Base-by-base conservation (phyloP, 371 early-diverging fungal species). In the Furculomyces boomerangus region DNA sequence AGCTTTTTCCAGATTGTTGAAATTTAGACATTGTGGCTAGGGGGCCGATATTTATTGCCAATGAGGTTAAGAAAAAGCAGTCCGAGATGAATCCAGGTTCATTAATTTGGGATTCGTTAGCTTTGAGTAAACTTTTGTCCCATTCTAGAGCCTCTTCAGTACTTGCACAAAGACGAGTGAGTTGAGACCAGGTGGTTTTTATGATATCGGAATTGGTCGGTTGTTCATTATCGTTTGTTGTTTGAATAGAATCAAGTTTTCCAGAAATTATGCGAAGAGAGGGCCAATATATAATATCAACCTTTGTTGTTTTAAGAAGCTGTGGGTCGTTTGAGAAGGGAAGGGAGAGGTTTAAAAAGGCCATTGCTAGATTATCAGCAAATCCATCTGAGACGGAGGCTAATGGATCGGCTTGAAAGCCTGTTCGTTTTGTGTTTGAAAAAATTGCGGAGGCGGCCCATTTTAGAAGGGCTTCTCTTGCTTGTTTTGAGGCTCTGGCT, bases 341-440 rank as follows among this genome's bases (percentile, higher is more conserved):
- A 24, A 90, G 86, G 40, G 80, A 76, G 25, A 93, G 75, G 22
- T 61, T 61, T 29, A 91, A 70, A 55, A 83, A 64, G 2, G 83
- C 71, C 20, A 69, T 71, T 3, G 78, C 68, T 28, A 89, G 65
- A 56, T 89, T 92, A 54, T 76, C 79, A 64, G 91, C 76, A 65
- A 92, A 88, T 16, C 94, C 93, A 65, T 92, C 89, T 13, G 84
- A 75, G 1, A 88, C 82, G 0, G 90, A 86, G 2, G 74, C 75
- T 0, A 73, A 60, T 18, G 66, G 66, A 58, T 95, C 88, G 13
- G 90, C 75, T 67, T 86, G 89, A 80, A 93, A 81, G 30, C 83
- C 81, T 0, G 82, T 84, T 37, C 93, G 80, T 44, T 75, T 77
- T 39, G 74, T 74, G 45, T 93, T 95, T 49, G 77, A 25, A 13